Evolutionary conservation across 768 basidiomycete genomes (phyloP).

Genomic region (Trichaptum fuscoviolaceum): DNA sequence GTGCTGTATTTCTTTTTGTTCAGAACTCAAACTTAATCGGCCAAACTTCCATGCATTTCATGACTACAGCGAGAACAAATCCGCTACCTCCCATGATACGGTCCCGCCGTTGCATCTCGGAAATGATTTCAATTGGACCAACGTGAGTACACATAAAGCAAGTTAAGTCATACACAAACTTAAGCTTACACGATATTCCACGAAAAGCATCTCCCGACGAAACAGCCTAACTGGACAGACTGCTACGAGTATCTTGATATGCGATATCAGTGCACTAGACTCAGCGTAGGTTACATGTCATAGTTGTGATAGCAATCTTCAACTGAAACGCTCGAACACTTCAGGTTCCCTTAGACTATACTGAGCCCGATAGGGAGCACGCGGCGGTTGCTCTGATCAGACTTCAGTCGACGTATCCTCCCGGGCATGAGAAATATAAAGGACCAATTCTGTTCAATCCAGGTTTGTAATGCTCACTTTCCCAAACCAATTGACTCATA

Average conservation of each 20-base stretch:
- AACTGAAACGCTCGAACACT: background rate
- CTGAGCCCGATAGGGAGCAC: slow-evolving; percentile 9
- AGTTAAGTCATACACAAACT: background rate
- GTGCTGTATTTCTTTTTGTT: no score
- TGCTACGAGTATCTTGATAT: background rate
- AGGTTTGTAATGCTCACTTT: background rate
- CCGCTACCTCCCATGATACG: background rate
- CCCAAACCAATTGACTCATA: background rate
- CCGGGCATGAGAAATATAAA: slow-evolving; percentile 12
- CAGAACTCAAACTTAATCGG: no score
- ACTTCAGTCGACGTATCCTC: slow-evolving; percentile 11
- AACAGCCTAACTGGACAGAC: background rate
- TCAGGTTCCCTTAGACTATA: slow-evolving; percentile 17
- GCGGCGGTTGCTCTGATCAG: slow-evolving; percentile 17
- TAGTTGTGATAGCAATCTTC: background rate
- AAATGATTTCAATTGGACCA: background rate
- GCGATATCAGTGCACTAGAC: background rate
- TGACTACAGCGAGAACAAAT: no score
- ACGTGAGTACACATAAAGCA: background rate
- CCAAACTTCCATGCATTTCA: no score
- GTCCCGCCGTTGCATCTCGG: background rate
- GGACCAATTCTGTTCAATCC: slow-evolving; percentile 20
- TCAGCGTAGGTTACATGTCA: background rate
- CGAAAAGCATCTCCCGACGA: background rate
- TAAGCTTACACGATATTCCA: background rate